phyloP scores from a whole-genome alignment of 169 alveolate genomes.

The Theileria sp. region DNA sequence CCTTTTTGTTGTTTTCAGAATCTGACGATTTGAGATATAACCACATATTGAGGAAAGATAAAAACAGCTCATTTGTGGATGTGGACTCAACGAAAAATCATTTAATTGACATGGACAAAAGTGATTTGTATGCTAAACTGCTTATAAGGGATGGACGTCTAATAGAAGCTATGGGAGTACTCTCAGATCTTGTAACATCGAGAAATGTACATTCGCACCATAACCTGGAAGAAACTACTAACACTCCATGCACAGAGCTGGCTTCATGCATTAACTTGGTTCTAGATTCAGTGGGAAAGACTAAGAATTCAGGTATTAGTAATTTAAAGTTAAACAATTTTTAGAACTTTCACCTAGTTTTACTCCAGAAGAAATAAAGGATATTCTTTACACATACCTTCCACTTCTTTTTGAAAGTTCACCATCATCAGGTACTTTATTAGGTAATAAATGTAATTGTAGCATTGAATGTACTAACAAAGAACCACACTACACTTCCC shows the following conservation, averaged over 20 bases:
- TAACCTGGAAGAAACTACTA: not conserved
- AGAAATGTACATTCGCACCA: not conserved
- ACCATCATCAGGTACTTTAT: slow-evolving; percentile 54
- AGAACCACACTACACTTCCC: slow-evolving; percentile 55
- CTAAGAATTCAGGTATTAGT: not conserved
- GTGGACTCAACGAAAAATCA: slow-evolving; percentile 33
- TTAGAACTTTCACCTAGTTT: slow-evolving; percentile 6
- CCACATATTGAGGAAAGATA: slow-evolving; percentile 34
- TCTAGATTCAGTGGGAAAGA: slow-evolving; percentile 24
- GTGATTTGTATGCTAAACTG: slow-evolving; percentile 53
- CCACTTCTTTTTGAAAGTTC: slow-evolving; percentile 54
- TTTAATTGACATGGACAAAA: slow-evolving; percentile 53
- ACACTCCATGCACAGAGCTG: slow-evolving; percentile 20
- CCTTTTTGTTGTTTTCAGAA: slow-evolving; percentile 57
- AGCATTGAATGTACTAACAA: slow-evolving; percentile 61
- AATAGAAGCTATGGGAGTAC: slow-evolving; percentile 58
- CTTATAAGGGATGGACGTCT: slow-evolving; percentile 42
- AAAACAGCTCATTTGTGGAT: slow-evolving; percentile 38
- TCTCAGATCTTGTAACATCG: slow-evolving; percentile 35
- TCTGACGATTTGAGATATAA: slow-evolving; percentile 59
- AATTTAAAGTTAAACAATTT: not conserved
- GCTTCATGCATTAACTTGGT: slow-evolving; percentile 50
- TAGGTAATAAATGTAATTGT: not conserved
- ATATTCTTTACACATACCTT: slow-evolving; percentile 31
- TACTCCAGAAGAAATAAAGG: slow-evolving; percentile 24